Conservation (phyloP, 1,139 yeast species). For the Ogataea hybrid region DNA sequence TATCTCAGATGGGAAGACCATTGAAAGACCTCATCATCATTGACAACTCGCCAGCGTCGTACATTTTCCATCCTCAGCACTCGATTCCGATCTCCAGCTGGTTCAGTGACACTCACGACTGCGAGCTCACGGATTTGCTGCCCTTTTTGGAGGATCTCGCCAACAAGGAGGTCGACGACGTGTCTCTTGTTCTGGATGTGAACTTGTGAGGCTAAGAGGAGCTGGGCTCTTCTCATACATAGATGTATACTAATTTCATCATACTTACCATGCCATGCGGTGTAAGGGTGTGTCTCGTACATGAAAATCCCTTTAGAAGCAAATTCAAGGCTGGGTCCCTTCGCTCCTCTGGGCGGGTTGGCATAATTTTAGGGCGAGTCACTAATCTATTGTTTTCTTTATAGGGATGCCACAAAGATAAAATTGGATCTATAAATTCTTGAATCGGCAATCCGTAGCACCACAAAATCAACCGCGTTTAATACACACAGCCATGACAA, state of each 20-base stretch:
- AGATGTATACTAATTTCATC: slow-evolving; percentile 6
- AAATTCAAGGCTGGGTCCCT: background rate
- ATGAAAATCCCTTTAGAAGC: background rate
- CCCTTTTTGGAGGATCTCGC: slow-evolving; percentile 90
- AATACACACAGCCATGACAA: slow-evolving; percentile 8
- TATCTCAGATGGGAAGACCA: slow-evolving; percentile 93
- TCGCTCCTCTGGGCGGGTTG: background rate
- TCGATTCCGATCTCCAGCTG: slow-evolving; percentile 98
- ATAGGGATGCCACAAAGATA: slow-evolving; percentile 3
- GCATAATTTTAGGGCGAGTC: background rate
- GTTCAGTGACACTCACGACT: slow-evolving; percentile 98
- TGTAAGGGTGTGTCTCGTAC: slow-evolving; percentile 7
- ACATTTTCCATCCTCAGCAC: slow-evolving; percentile 95
- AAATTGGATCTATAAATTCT: background rate
- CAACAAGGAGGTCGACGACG: slow-evolving; percentile 68
- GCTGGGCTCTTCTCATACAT: slow-evolving; percentile 14
- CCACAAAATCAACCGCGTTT: background rate
- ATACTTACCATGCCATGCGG: background rate
- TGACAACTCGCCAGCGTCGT: slow-evolving; percentile 97
- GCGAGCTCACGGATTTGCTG: slow-evolving; percentile 85
- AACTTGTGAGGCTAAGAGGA: slow-evolving; percentile 37
- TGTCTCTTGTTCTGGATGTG: slow-evolving; percentile 80
- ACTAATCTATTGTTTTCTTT: background rate
- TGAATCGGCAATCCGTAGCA: background rate
- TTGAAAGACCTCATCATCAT: slow-evolving; percentile 80